phyloP scores from a whole-genome alignment of 495 filamentous ascomycete species.

The Aspergillus saccharolyticus region DNA sequence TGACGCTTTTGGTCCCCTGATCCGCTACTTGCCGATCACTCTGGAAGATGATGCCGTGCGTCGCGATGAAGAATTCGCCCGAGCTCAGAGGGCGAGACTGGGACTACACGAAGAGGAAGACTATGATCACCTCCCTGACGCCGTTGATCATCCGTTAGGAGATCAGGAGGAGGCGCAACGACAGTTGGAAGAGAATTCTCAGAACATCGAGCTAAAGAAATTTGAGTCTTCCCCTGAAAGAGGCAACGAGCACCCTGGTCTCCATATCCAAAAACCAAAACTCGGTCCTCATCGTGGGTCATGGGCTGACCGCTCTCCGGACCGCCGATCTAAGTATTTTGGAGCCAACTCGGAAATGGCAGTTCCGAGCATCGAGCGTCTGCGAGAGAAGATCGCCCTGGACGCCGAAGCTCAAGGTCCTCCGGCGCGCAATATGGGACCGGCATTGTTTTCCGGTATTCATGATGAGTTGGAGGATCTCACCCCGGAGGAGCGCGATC shows the following conservation, averaged over 20 bases:
- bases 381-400: conserved; percentile 36
- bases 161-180: conserved; percentile 32
- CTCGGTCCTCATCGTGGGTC: conserved; percentile 26
- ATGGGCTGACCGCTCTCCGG: conserved; percentile 40
- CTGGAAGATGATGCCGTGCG: conserved; percentile 90
- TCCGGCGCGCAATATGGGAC: conserved; percentile 51
- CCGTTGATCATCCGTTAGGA: conserved; percentile 44
- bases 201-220: conserved; percentile 58
- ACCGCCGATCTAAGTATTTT: conserved; percentile 41
- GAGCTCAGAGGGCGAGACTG: conserved; percentile 62
- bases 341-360: conserved; percentile 27
- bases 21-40: conserved; percentile 88
- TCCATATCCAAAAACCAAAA: conserved; percentile 14
- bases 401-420: conserved; percentile 65
- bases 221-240: conserved; percentile 36
- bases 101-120: conserved; percentile 40
- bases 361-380: conserved; percentile 27
- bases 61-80: conserved; percentile 81
- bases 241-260: conserved; percentile 10
- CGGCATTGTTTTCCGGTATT: conserved; percentile 78
- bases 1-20: conserved; percentile 76
- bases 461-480: conserved; percentile 93
- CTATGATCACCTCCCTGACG: conserved; percentile 16
- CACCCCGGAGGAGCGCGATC: conserved; percentile 83
- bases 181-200: conserved; percentile 34